Conservation (phyloP, 768 basidiomycete species). For the Clavulina sp. region DNA sequence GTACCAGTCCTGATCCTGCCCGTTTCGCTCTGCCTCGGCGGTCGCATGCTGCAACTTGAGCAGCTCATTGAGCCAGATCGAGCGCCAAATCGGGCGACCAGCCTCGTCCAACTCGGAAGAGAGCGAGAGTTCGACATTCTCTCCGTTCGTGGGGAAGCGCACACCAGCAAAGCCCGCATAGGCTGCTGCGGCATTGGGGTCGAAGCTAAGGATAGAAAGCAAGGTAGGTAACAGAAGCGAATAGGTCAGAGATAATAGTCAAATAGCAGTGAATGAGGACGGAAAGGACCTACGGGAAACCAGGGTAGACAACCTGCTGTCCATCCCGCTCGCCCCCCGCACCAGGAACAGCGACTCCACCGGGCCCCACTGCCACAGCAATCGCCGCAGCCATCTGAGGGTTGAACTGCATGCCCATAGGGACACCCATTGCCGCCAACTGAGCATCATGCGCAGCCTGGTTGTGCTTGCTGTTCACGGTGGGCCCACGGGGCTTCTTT, state of each 20-base stretch:
- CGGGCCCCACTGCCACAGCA: too few species aligned
- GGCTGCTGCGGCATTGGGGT: not conserved
- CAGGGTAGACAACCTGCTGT: too few species aligned
- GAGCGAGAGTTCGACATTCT: not conserved
- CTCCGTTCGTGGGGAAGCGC: not conserved
- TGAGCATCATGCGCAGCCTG: not conserved
- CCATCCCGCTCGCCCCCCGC: too few species aligned
- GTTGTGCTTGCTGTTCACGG: not conserved
- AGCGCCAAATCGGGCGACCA: conserved; percentile 32
- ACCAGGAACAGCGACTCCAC: too few species aligned
- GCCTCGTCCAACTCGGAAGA: not conserved
- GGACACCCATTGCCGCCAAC: too few species aligned
- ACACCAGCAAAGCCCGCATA: not conserved
- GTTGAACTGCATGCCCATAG: too few species aligned
- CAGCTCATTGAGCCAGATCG: conserved; percentile 68
- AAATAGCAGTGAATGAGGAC: too few species aligned
- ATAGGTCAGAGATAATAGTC: too few species aligned
- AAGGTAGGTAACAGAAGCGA: too few species aligned
- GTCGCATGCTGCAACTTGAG: conserved; percentile 59
- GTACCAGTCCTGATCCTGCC: conserved; percentile 71
- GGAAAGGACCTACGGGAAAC: too few species aligned
- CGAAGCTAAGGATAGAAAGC: too few species aligned
- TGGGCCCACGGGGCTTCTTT: conserved; percentile 24
- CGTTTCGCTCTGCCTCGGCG: conserved; percentile 63
- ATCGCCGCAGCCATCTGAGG: too few species aligned